Evolutionary conservation across 352 stramenopile species (phyloP).

Genomic region (Phytophthora quininea): DNA sequence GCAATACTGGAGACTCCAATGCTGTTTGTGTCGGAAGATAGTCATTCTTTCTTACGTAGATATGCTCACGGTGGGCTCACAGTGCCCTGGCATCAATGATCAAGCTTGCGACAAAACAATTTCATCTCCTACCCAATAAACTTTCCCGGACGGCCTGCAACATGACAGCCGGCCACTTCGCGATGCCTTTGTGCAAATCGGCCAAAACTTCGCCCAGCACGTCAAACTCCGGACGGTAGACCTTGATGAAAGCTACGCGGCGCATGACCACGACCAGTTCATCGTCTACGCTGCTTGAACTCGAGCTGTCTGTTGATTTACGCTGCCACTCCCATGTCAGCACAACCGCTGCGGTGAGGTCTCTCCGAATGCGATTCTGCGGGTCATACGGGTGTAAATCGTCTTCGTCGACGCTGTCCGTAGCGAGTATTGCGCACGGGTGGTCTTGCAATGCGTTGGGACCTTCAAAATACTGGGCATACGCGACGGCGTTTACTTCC

Average conservation of each 20-base stretch:
- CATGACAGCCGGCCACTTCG: constrained; percentile 22
- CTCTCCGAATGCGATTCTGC: too few species aligned
- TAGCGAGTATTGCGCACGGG: constrained; percentile 38
- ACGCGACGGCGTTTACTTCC: constrained; percentile 17
- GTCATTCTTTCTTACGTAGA: too few species aligned
- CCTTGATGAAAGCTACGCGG: constrained; percentile 34
- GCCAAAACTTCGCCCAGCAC: not conserved
- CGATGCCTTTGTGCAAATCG: constrained; percentile 19
- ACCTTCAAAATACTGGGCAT: constrained; percentile 38
- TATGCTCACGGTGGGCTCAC: too few species aligned
- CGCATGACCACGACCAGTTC: constrained; percentile 39
- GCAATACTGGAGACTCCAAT: too few species aligned
- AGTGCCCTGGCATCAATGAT: too few species aligned
- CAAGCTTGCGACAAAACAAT: too few species aligned
- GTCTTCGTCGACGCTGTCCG: constrained; percentile 44
- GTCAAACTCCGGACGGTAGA: constrained; percentile 18
- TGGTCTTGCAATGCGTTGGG: constrained; percentile 10
- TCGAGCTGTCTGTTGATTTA: not conserved
- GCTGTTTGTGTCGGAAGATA: too few species aligned
- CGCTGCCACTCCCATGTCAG: constrained; percentile 12
- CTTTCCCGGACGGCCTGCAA: constrained; percentile 21
- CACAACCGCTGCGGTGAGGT: constrained; percentile 19
- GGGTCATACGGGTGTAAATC: too few species aligned
- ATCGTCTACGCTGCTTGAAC: not conserved
- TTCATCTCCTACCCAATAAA: not conserved